Conservation (phyloP, 192 early-diverging fungal species). For the Linnemannia zychae region DNA sequence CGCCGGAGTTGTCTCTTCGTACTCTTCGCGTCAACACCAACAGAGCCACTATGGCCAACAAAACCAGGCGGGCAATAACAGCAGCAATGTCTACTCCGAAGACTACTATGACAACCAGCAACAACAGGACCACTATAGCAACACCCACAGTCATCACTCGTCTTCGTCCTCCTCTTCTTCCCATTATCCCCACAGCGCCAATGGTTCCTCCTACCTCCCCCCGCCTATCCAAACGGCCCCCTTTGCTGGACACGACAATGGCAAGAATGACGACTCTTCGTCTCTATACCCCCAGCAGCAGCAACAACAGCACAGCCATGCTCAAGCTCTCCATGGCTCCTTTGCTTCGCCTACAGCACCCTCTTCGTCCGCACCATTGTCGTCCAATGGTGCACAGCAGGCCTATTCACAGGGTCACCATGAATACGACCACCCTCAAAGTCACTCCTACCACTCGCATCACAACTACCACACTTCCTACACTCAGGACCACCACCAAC, state of each 20-base stretch:
- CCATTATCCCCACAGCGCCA: constrained; percentile 28
- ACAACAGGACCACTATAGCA: constrained; percentile 20
- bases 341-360: constrained; percentile 22
- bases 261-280: constrained; percentile 10
- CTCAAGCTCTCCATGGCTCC: constrained; percentile 7
- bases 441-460: constrained; percentile 21
- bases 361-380: constrained; percentile 13
- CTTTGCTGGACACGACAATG: constrained; percentile 16
- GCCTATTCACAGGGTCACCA: constrained; percentile 18
- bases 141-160: constrained; percentile 19
- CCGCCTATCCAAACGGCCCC: constrained; percentile 29
- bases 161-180: constrained; percentile 23
- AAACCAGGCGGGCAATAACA: constrained; percentile 5
- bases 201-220: constrained; percentile 22
- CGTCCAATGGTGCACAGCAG: constrained; percentile 25
- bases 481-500: constrained; percentile 36
- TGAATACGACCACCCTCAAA: constrained; percentile 36
- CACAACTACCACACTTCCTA: constrained; percentile 28
- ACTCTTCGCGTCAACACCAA: constrained; percentile 26
- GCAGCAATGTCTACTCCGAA: constrained; percentile 10
- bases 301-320: constrained; percentile 15
- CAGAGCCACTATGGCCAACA: constrained; percentile 28
- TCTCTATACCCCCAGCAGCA: constrained; percentile 7
- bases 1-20: neutral
- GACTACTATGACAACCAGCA: constrained; percentile 29